Conservation (phyloP, 75 land plant genomes). For the Azolla pinnata region DNA sequence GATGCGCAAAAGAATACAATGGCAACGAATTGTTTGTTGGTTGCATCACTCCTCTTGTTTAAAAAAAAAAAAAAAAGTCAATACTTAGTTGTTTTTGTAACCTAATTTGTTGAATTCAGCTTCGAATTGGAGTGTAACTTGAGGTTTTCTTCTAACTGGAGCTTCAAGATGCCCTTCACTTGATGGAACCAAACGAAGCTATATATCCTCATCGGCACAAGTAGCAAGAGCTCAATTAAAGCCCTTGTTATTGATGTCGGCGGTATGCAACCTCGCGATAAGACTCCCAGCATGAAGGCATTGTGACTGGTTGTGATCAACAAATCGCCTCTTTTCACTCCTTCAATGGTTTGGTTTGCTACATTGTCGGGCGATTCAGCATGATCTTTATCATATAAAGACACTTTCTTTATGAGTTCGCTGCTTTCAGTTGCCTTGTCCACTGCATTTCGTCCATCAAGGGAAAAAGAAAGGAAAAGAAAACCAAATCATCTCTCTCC, state of each 20-base stretch:
- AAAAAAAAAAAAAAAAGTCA: no score
- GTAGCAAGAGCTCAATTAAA: slow-evolving; percentile 11
- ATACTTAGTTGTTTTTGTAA: no score
- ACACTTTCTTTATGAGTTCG: neutral
- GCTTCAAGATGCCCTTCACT: neutral
- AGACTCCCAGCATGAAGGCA: neutral
- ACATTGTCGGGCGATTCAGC: slow-evolving; percentile 13
- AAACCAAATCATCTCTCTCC: no score
- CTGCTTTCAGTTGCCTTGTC: no score
- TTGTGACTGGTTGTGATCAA: slow-evolving; percentile 1
- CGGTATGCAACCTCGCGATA: slow-evolving; percentile 18
- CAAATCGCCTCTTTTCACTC: slow-evolving; percentile 13
- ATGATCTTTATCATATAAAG: neutral
- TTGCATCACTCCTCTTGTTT: no score
- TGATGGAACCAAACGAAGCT: slow-evolving; percentile 1
- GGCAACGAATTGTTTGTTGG: no score
- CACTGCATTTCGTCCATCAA: neutral
- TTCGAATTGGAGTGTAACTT: no score
- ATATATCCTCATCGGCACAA: slow-evolving; percentile 4
- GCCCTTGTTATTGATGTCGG: slow-evolving; percentile 13
- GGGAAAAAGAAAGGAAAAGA: no score
- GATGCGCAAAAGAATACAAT: no score
- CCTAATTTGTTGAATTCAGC: no score
- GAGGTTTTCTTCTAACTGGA: no score
- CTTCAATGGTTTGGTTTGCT: slow-evolving; percentile 14